These are phyloP conservation scores for Fusarium musae DNA, from an alignment of 2,329 filamentous ascomycete genomes.

Conservation along the genomic window DNA sequence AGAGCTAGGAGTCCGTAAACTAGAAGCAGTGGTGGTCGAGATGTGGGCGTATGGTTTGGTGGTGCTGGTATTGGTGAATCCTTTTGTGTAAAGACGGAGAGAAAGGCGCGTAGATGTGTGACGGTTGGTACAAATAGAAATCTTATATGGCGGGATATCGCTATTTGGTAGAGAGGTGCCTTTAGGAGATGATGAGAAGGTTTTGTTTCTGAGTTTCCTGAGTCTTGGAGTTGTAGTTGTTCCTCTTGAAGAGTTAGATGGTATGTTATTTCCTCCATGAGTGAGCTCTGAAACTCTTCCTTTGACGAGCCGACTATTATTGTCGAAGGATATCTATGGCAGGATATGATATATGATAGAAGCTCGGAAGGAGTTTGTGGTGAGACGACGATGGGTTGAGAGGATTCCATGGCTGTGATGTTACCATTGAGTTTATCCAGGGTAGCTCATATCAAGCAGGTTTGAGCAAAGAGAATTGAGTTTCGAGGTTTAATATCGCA, in stretches of 20 bases:
- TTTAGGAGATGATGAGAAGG: constrained; percentile 58
- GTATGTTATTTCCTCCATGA: constrained; percentile 60
- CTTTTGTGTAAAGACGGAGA: constrained; percentile 65
- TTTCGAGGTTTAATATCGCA: not conserved
- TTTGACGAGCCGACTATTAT: constrained; percentile 77
- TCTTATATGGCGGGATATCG: constrained; percentile 74
- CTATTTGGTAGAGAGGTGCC: constrained; percentile 75
- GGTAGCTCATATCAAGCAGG: constrained; percentile 7
- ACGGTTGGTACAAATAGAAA: constrained; percentile 80
- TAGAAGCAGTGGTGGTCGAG: constrained; percentile 60
- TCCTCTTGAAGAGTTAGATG: constrained; percentile 30
- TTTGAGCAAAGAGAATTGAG: not conserved
- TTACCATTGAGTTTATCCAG: constrained; percentile 16
- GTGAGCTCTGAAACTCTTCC: constrained; percentile 70
- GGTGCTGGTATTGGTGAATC: constrained; percentile 54
- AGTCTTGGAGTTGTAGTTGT: not conserved
- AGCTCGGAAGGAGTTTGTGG: constrained; percentile 69
- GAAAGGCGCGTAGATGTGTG: constrained; percentile 79
- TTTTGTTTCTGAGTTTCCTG: not conserved
- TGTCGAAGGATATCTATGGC: constrained; percentile 67
- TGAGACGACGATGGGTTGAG: constrained; percentile 58
- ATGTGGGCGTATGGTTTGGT: constrained; percentile 39
- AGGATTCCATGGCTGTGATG: constrained; percentile 21
- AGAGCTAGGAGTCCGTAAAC: constrained; percentile 73
- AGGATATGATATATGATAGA: constrained; percentile 70